Evolutionary conservation across 495 filamentous ascomycete genomes (phyloP).

Genomic region (Podospora tetraspora): DNA sequence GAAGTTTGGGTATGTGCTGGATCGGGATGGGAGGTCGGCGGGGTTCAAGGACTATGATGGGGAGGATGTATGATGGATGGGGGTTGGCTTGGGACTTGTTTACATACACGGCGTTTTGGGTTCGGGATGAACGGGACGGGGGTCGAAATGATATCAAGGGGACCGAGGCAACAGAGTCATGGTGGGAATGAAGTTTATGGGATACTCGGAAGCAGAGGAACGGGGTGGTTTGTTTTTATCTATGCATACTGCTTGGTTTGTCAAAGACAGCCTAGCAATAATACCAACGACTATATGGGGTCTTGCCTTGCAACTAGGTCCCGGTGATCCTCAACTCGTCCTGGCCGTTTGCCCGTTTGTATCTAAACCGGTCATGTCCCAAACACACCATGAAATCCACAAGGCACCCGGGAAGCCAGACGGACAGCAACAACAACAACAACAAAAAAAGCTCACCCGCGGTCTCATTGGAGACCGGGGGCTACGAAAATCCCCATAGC

Average conservation of each 20-base stretch:
- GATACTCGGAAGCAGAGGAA: too few relatives aligned
- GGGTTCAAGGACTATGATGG: constrained; percentile 38
- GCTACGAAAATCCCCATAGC: too few relatives aligned
- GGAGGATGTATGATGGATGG: background rate
- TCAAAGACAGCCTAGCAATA: background rate
- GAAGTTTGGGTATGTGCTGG: constrained; percentile 35
- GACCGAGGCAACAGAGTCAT: background rate
- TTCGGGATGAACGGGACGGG: too few relatives aligned
- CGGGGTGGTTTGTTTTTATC: background rate
- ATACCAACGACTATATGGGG: background rate
- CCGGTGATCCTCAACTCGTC: too few relatives aligned
- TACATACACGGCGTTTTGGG: background rate
- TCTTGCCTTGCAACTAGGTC: background rate
- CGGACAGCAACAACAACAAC: background rate
- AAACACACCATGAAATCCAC: background rate
- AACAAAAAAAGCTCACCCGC: background rate
- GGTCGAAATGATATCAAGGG: background rate
- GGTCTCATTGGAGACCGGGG: too few relatives aligned
- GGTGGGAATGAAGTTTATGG: background rate
- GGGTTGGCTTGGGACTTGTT: background rate
- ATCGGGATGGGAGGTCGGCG: constrained; percentile 34
- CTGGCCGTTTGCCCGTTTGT: too few relatives aligned
- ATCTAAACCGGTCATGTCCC: too few relatives aligned
- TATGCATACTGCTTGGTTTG: background rate
- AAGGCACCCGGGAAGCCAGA: too few relatives aligned